Evolutionary conservation across 208 protist species (phyloP).

Genomic region (Trichomonas tenax): DNA sequence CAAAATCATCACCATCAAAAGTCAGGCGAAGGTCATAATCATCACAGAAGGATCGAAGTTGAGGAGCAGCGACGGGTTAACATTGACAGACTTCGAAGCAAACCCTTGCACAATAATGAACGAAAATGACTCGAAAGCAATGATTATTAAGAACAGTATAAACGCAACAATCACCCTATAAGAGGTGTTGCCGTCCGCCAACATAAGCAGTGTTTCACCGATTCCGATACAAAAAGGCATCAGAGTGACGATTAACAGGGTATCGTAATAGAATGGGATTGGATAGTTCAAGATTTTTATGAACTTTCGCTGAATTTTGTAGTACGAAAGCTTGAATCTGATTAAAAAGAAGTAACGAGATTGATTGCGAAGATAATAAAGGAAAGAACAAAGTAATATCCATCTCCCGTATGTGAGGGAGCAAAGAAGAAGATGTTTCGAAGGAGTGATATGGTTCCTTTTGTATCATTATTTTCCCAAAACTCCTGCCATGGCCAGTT

Average conservation of each 20-base stretch:
- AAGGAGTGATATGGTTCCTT: background rate
- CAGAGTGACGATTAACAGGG: background rate
- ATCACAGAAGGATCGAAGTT: background rate
- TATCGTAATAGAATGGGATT: background rate
- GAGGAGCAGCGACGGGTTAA: background rate
- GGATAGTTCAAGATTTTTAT: background rate
- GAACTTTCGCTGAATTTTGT: background rate
- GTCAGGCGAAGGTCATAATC: background rate
- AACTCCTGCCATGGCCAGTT: background rate
- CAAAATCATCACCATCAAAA: too few relatives aligned
- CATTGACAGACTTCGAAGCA: background rate
- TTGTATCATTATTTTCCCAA: background rate
- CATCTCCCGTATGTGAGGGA: background rate
- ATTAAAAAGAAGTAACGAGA: background rate
- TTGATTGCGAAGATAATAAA: background rate
- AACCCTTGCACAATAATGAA: background rate
- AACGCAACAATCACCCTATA: background rate
- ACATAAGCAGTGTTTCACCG: background rate
- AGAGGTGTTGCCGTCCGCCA: background rate
- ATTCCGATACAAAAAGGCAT: background rate
- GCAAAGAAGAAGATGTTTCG: background rate
- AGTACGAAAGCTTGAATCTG: background rate
- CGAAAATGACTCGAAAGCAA: background rate
- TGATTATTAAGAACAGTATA: background rate
- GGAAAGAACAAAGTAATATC: background rate